Base-by-base conservation (phyloP, 441 rosid genomes). In the Aquilaria agallochum region DNA sequence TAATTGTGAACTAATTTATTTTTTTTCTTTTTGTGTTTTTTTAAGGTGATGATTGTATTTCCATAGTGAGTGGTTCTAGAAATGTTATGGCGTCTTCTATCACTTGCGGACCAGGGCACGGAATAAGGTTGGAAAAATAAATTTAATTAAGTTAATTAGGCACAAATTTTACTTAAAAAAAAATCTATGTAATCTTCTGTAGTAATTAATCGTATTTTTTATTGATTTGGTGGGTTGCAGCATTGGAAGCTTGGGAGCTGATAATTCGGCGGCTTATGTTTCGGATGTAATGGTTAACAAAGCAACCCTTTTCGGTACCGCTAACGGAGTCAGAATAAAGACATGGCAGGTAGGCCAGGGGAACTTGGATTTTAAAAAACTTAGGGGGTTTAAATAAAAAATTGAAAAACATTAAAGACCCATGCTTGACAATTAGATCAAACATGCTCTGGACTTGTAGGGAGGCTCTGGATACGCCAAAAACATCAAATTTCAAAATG, bases 71-170 rank as follows among this genome's bases (percentile, higher is more conserved):
- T 54, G 97, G 98, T 63, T 93, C 97, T 2, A 84, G 75, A 66
- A 79, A 83, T 71, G 89, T 93, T 50, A 68, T 70, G 60, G 98
- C 80, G 46, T 80, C 82, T n/a, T 85, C 80, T 52, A 90, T 93
- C 53, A 77, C 72, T 4, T 93, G 98, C 50, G 98, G 98, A 48
- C 97, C 98, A 5, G 98, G 98, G 27, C 98, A 92, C 66, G 96
- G 98, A 53, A 89, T 92, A 76, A 92, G 98, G 98, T 88, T 9
- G 56, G 42, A 36, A 36, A 4, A 8, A 36, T 36, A 3, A 36
- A 36, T 36, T 36, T 36, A 36, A 8, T 36, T 36, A 4, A 4
- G 42, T 36, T 3, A 36, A 36, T 4, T 36, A 4, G 42, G 27
- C 27, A 20, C 27, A 20, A 20, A 20, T 20, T 20, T 20, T 20